A percentile compares a stretch with the other conserved stretches of the same genome.
phyloP scores from a whole-genome alignment of 2,329 filamentous ascomycete genomes.

The Raffaelea arxii region DNA sequence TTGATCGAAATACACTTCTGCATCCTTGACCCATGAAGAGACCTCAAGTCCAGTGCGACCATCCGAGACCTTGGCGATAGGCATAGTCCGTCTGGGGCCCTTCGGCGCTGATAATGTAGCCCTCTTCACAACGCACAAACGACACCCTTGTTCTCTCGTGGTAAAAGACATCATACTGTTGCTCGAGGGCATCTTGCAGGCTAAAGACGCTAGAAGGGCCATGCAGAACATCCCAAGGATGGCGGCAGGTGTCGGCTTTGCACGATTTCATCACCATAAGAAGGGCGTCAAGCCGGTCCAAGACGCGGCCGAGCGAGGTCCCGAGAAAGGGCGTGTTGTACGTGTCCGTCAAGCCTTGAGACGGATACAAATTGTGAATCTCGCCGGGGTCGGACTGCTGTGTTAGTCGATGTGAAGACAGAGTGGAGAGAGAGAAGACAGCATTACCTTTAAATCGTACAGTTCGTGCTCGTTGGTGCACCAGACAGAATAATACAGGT shows the following conservation, averaged over 20 bases:
- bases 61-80: slow-evolving; percentile 16
- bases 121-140: slow-evolving; percentile 43
- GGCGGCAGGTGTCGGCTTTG: slow-evolving; percentile 39
- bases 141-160: slow-evolving; percentile 36
- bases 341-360: slow-evolving; percentile 9
- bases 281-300: slow-evolving; percentile 45
- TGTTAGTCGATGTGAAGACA: not conserved
- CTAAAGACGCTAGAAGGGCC: slow-evolving; percentile 40
- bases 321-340: slow-evolving; percentile 8
- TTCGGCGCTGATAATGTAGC: slow-evolving; percentile 46
- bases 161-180: slow-evolving; percentile 44
- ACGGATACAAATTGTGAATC: slow-evolving; percentile 39
- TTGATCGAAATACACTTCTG: no score
- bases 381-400: slow-evolving; percentile 46
- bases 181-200: slow-evolving; percentile 39
- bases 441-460: slow-evolving; percentile 46
- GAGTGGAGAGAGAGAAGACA: not conserved
- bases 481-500: slow-evolving; percentile 58
- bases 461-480: slow-evolving; percentile 59
- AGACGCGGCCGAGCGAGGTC: slow-evolving; percentile 27
- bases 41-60: slow-evolving; percentile 22
- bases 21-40: no score
- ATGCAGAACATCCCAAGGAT: slow-evolving; percentile 49
- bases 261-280: slow-evolving; percentile 53
- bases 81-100: slow-evolving; percentile 34